These are phyloP conservation scores for Phialocephala sp. DNA, from an alignment of 2,329 filamentous ascomycete species.

Conservation along the genomic window DNA sequence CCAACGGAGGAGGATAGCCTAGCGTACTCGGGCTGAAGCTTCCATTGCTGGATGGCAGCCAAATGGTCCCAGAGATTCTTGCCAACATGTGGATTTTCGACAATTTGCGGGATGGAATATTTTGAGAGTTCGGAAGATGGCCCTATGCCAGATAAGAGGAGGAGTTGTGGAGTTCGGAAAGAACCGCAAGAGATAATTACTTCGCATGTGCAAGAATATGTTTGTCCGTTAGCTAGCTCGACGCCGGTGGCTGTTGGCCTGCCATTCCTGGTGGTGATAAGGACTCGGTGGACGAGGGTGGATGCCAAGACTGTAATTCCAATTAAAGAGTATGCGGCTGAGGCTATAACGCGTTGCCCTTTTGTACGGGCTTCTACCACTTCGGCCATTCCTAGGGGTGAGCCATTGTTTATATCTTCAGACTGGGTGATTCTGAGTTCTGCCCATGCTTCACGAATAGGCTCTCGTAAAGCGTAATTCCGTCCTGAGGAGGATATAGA, in stretches of 20 bases:
- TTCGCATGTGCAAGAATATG: not conserved
- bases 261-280: constrained; percentile 27
- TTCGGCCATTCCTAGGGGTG: constrained; percentile 41
- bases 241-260: constrained; percentile 20
- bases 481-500: constrained; percentile 42
- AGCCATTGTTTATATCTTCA: constrained; percentile 39
- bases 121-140: constrained; percentile 44
- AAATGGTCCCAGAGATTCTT: constrained; percentile 62
- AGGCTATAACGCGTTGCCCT: constrained; percentile 41
- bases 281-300: constrained; percentile 34
- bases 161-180: constrained; percentile 52
- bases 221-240: constrained; percentile 19
- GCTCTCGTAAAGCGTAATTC: constrained; percentile 47
- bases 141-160: constrained; percentile 52
- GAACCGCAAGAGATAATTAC: constrained; percentile 48
- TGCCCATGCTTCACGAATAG: constrained; percentile 47
- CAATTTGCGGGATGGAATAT: constrained; percentile 54
- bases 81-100: constrained; percentile 62
- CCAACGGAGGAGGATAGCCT: constrained; percentile 15
- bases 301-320: constrained; percentile 38
- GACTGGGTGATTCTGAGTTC: constrained; percentile 39
- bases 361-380: constrained; percentile 42
- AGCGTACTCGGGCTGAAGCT: constrained; percentile 22
- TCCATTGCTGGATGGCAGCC: constrained; percentile 13
- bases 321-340: constrained; percentile 37